phyloP scores from a whole-genome alignment of 2,329 filamentous ascomycete genomes.

The Penicillium sp. region DNA sequence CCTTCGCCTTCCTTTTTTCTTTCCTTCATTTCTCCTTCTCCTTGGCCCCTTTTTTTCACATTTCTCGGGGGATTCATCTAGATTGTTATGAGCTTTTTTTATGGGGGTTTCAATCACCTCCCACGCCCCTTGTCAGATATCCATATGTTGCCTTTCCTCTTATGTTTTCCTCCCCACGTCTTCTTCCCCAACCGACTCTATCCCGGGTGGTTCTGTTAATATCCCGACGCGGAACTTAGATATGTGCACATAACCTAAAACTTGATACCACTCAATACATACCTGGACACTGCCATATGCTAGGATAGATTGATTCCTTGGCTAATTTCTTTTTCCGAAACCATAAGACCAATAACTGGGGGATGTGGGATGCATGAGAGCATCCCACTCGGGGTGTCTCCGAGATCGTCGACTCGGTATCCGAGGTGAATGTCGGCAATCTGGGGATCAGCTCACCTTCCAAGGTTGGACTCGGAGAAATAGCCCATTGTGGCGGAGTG shows the following conservation, averaged over 20 bases:
- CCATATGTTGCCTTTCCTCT: constrained; percentile 11
- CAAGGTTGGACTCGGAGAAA: constrained; percentile 34
- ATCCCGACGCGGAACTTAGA: constrained; percentile 12
- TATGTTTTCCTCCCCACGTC: background rate
- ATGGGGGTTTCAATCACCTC: background rate
- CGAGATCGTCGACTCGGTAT: background rate
- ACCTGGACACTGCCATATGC: background rate
- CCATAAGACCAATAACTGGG: background rate
- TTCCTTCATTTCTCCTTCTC: constrained; percentile 1
- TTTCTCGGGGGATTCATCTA: constrained; percentile 3
- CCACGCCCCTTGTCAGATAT: constrained; percentile 20
- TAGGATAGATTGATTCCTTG: background rate
- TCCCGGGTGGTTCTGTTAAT: constrained; percentile 16
- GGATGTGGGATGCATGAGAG: background rate
- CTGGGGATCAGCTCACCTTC: background rate
- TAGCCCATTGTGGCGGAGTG: constrained; percentile 17
- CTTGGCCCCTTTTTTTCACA: constrained; percentile 3
- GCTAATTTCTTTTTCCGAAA: no score
- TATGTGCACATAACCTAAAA: constrained; percentile 11
- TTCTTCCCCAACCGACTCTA: background rate
- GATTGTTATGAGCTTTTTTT: constrained; percentile 17
- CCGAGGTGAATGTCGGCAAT: background rate
- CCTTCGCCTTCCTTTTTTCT: background rate
- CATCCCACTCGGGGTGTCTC: constrained; percentile 1
- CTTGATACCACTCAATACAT: constrained; percentile 8